Base-by-base conservation (phyloP, 805 yeast species). In the Zygosaccharomyces rouxii region DNA sequence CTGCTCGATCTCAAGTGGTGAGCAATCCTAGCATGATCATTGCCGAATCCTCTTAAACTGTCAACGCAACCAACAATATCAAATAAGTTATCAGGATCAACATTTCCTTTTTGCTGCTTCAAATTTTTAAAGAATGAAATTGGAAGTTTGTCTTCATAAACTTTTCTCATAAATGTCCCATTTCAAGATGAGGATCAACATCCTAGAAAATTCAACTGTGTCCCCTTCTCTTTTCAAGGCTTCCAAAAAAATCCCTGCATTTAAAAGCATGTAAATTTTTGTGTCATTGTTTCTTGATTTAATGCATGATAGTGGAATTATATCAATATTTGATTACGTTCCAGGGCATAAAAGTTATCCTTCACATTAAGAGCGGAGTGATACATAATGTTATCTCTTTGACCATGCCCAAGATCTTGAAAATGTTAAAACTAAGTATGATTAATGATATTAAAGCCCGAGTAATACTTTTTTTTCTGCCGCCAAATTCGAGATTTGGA, bases 1-100 rank as follows among this genome's bases (percentile, higher is more conserved):
- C 59, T 30, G 31, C 52, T 56, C 23, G 61, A 52, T 7, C 55
- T 53, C 29, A 62, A 49, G 49, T 60, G 65, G 33, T 48, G 57
- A 11, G 67, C 63, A 26, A 62, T 48, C 50, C 66, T 57, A n/a
- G 62, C 58, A 47, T 62, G 64, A 37, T 58, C 61, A 22, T 57
- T 53, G 11, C 42, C 35, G 11, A 39, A 37, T 10, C 42, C 33
- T 25, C 55, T 50, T 35, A 62, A 50, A 2, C 64, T 62, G 11
- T 54, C 65, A 14, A 59, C 53, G 43, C 60, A 54, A n/a, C 66
- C 67, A 2, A 59, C 51, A 28, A 62, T 55, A 16, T 47, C 44
- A 23, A 60, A 62, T 14, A 60, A 48, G 18, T 57, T 55, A 46
- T 59, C 40, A 14, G 48, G 29, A 28, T 28, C 31, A 28, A 28